Percentiles rank a stretch among this genome's conserved stretches.
phyloP scores from a whole-genome alignment of 352 stramenopile genomes.

The Phytophthora sojae region DNA sequence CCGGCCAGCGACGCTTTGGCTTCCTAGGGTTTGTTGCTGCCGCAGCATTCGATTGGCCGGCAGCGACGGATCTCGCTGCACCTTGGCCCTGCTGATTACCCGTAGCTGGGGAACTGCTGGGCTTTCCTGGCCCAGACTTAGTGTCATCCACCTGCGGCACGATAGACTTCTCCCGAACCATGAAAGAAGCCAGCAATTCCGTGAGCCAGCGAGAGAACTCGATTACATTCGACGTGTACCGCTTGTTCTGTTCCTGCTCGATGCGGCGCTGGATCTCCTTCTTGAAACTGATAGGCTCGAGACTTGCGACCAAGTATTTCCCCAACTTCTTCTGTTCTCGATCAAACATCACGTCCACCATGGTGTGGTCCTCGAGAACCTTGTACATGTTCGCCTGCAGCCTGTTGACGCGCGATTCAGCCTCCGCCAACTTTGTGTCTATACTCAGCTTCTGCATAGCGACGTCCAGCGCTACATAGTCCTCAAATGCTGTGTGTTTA shows the following conservation, averaged over 20 bases:
- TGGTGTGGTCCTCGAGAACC: neutral
- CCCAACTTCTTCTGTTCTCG: neutral
- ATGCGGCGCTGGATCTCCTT: neutral
- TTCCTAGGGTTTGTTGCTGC: neutral
- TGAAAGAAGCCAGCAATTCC: neutral
- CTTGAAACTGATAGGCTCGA: neutral
- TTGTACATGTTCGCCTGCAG: neutral
- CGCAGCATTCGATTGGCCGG: neutral
- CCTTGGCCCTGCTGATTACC: neutral
- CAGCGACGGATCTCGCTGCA: neutral
- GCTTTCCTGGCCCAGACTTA: neutral
- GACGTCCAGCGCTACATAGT: neutral
- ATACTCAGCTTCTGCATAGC: neutral
- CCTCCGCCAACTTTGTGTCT: neutral
- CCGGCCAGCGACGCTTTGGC: neutral
- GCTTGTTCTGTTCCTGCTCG: constrained; percentile 2
- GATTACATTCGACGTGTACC: neutral
- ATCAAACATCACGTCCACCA: neutral
- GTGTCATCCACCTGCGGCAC: neutral
- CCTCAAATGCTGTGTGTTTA: neutral
- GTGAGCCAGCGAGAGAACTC: constrained; percentile 2
- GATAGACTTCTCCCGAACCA: neutral
- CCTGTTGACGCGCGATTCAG: neutral
- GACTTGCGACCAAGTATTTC: neutral
- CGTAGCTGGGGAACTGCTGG: neutral